phyloP scores from a whole-genome alignment of 345 rosid genomes.

The Punica granatum region DNA sequence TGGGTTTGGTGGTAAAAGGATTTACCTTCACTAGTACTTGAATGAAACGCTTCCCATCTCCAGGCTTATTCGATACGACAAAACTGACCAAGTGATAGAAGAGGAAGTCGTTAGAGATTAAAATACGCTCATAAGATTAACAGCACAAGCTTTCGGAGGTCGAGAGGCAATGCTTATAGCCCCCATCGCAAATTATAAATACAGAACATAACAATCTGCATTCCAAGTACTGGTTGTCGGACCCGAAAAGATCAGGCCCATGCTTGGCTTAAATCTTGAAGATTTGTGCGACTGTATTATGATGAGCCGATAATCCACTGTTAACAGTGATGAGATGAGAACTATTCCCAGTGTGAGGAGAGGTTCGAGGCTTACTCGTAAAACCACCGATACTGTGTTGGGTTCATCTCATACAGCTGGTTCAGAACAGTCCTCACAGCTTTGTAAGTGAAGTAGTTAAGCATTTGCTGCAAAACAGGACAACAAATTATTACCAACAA shows the following conservation, averaged over 20 bases:
- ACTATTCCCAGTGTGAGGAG: background rate
- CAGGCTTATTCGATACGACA: constrained; percentile 58
- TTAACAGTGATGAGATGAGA: background rate
- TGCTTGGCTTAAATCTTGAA: no score
- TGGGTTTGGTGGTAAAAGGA: background rate
- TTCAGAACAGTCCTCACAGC: constrained; percentile 86
- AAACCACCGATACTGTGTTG: constrained; percentile 78
- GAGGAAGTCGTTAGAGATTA: background rate
- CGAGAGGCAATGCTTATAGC: no score
- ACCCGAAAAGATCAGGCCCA: no score
- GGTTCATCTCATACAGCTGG: constrained; percentile 99
- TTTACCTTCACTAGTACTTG: constrained; percentile 67
- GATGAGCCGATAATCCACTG: background rate
- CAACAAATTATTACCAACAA: background rate
- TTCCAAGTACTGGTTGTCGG: no score
- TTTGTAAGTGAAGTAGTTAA: constrained; percentile 85
- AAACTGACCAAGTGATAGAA: constrained; percentile 36
- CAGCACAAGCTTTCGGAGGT: no score
- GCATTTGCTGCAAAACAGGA: constrained; percentile 59
- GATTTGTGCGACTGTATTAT: background rate
- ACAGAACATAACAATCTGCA: no score
- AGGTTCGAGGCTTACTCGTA: constrained; percentile 53
- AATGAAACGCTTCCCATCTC: constrained; percentile 80
- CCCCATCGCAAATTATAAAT: no score
- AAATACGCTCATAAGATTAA: background rate